phyloP scores from a whole-genome alignment of 2,329 filamentous ascomycete genomes.

The Neurospora sp. region DNA sequence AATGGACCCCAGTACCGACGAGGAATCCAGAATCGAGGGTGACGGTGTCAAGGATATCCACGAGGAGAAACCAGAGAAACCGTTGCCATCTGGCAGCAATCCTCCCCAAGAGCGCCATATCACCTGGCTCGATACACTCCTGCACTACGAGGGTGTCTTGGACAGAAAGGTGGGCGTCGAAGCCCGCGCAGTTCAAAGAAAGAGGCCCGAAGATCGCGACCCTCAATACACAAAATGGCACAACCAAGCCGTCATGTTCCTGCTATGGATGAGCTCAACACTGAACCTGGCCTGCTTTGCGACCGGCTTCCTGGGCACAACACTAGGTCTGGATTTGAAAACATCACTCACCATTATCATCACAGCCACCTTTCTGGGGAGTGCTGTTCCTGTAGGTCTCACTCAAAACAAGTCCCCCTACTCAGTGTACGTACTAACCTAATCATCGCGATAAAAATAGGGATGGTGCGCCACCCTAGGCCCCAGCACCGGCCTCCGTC shows the following conservation, averaged over 20 bases:
- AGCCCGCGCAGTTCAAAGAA: constrained; percentile 34
- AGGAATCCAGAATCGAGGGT: background rate
- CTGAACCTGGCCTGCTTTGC: constrained; percentile 42
- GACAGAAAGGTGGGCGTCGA: constrained; percentile 39
- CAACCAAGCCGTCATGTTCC: constrained; percentile 37
- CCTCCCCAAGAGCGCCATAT: constrained; percentile 17
- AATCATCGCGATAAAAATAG: constrained; percentile 7
- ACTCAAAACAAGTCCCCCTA: background rate
- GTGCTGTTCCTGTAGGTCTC: constrained; percentile 24
- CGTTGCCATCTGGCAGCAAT: background rate
- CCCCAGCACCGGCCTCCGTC: constrained; percentile 37
- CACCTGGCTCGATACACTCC: constrained; percentile 24
- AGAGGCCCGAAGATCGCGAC: constrained; percentile 32
- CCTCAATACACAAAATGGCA: constrained; percentile 26
- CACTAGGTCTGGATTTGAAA: constrained; percentile 35
- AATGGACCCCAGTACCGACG: background rate
- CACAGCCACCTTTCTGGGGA: constrained; percentile 35
- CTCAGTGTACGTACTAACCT: background rate
- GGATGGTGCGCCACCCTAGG: constrained; percentile 42
- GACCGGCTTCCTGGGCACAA: constrained; percentile 39
- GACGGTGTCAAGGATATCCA: background rate
- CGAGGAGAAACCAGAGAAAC: background rate
- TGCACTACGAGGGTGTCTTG: constrained; percentile 31
- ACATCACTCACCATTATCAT: constrained; percentile 35
- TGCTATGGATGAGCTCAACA: constrained; percentile 41